phyloP scores from a whole-genome alignment of 345 rosid species.

The Eucalyptus decipiens region DNA sequence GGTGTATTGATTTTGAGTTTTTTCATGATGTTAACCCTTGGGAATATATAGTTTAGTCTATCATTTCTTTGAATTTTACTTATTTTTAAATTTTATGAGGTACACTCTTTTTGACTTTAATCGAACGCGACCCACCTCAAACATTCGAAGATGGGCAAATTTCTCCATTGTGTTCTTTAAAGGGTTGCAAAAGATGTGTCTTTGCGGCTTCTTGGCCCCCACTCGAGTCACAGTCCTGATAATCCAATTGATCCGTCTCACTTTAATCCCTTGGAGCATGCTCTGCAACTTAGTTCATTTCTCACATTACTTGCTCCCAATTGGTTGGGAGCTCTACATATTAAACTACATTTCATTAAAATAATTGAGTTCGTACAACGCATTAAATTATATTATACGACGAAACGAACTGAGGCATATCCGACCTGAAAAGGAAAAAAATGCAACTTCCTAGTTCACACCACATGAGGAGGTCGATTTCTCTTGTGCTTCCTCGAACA shows the following conservation, averaged over 20 bases:
- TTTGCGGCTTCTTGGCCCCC: background rate
- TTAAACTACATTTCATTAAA: background rate
- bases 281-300: background rate
- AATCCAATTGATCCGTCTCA: background rate
- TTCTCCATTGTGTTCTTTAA: background rate
- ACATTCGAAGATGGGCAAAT: background rate
- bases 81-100: background rate
- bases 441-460: background rate
- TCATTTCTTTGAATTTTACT: background rate
- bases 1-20: no score
- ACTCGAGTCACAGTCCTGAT: background rate
- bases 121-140: background rate
- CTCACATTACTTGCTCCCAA: background rate
- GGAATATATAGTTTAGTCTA: background rate
- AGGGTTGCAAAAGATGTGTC: background rate
- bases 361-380: background rate
- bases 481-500: background rate
- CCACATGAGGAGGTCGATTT: background rate
- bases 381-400: background rate
- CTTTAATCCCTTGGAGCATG: background rate
- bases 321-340: background rate
- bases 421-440: background rate
- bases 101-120: background rate
- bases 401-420: background rate
- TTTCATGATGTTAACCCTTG: background rate